Evolutionary conservation across 352 stramenopile species (phyloP).

Genomic region (Pseudoperonospora humuli): DNA sequence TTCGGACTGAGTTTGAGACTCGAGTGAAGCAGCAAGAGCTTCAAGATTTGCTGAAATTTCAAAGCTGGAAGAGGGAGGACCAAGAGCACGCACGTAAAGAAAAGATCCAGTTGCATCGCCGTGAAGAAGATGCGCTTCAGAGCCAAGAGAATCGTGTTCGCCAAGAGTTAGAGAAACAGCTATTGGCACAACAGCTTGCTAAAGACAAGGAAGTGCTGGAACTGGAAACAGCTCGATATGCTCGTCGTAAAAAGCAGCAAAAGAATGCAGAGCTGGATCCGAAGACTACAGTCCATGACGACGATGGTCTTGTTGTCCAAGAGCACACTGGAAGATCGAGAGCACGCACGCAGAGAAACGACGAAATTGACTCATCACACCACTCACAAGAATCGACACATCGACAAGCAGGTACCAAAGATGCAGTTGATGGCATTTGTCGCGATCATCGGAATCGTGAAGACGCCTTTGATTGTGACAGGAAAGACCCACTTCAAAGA

Average conservation of each 20-base stretch:
- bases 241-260: conserved; percentile 23
- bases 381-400: neutral
- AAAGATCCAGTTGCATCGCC: conserved; percentile 27
- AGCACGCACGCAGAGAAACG: neutral
- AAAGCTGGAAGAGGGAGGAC: conserved; percentile 68
- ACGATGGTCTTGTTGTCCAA: conserved; percentile 6
- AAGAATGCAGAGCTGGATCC: conserved; percentile 23
- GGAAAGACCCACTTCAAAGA: conserved; percentile 1
- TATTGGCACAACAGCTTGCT: conserved; percentile 29
- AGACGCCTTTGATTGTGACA: conserved; percentile 4
- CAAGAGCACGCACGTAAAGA: conserved; percentile 31
- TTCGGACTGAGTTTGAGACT: conserved; percentile 68
- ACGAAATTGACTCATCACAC: neutral
- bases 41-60: conserved; percentile 56
- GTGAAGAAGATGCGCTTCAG: conserved; percentile 36
- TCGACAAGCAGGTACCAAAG: conserved; percentile 1
- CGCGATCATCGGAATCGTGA: conserved; percentile 1
- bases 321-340: conserved; percentile 1
- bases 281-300: conserved; percentile 12
- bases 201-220: conserved; percentile 45
- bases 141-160: conserved; percentile 49
- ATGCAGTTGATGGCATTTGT: neutral
- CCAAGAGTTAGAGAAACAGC: conserved; percentile 42
- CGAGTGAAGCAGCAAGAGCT: conserved; percentile 66
- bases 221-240: conserved; percentile 27